These are phyloP conservation scores for Aspergillus homomorphus DNA, from an alignment of 495 filamentous ascomycete species.

Conservation along the genomic window DNA sequence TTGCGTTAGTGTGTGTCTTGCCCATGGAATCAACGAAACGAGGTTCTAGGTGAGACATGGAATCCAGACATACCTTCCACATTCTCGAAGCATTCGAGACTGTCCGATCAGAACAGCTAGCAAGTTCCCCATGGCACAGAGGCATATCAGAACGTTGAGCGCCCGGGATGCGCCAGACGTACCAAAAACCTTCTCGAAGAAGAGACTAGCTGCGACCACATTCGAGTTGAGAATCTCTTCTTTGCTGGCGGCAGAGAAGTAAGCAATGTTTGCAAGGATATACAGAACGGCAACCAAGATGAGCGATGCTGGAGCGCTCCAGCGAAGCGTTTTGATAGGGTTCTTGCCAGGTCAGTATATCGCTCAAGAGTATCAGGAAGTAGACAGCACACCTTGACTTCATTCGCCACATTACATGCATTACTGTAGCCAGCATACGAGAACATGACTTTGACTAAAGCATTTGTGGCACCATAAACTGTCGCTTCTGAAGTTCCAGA, in stretches of 20 bases:
- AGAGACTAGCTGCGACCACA: constrained; percentile 54
- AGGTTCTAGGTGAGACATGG: neutral
- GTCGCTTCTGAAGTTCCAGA: constrained; percentile 45
- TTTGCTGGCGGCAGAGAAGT: constrained; percentile 57
- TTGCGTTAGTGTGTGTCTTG: neutral
- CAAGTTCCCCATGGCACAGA: constrained; percentile 64
- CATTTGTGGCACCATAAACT: constrained; percentile 56
- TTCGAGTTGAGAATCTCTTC: constrained; percentile 50
- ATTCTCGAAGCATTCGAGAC: constrained; percentile 59
- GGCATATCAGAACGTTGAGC: constrained; percentile 58
- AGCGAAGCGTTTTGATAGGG: constrained; percentile 54
- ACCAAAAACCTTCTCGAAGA: constrained; percentile 62
- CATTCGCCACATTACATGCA: constrained; percentile 64
- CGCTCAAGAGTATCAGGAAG: neutral
- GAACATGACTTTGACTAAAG: constrained; percentile 61
- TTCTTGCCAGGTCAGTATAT: constrained; percentile 32
- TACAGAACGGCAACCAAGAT: constrained; percentile 52
- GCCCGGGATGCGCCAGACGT: constrained; percentile 45
- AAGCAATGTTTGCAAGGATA: constrained; percentile 60
- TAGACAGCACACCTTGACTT: constrained; percentile 50
- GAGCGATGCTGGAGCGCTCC: constrained; percentile 50
- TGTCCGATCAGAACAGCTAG: constrained; percentile 56
- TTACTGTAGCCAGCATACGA: constrained; percentile 61
- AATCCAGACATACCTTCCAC: constrained; percentile 38
- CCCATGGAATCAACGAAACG: neutral